Evolutionary conservation across 768 basidiomycete species (phyloP).

Genomic region (Psilocybe cyanescens): DNA sequence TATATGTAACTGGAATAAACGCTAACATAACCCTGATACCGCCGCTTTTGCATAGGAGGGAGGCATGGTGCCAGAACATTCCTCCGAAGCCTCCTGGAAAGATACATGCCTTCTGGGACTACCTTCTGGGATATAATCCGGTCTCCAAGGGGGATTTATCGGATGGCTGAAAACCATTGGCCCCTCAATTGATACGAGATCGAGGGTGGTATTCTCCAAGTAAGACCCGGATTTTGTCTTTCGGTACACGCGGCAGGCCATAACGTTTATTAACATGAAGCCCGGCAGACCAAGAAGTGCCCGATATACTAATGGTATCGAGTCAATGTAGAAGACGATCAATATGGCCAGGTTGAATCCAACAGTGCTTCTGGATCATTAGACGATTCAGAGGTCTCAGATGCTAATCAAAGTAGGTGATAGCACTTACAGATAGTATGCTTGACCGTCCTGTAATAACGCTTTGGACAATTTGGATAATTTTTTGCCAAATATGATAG

Average conservation of each 20-base stretch:
- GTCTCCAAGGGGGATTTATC: neutral
- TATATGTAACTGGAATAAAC: neutral
- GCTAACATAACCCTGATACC: neutral
- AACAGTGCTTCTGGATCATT: neutral
- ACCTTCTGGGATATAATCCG: neutral
- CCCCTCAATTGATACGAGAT: neutral
- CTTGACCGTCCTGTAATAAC: conserved; percentile 1
- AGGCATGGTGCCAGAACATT: neutral
- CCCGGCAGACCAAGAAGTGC: neutral
- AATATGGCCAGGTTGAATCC: neutral
- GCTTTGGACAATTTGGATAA: neutral
- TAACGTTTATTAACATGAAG: neutral
- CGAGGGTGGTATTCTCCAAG: neutral
- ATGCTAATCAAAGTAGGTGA: neutral
- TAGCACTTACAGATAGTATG: conserved; percentile 2
- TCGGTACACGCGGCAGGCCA: conserved; percentile 1
- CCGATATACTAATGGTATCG: neutral
- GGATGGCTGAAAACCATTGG: neutral
- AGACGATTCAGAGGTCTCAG: no score
- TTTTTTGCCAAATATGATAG: neutral
- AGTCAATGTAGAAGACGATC: neutral
- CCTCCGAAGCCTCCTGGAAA: neutral
- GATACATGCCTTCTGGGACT: neutral
- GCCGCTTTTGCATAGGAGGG: neutral
- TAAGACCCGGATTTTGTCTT: neutral